A percentile compares a stretch with the other conserved stretches of the same genome.
Conservation (phyloP, 2,329 filamentous ascomycete species). For the Trichoderma sp. region DNA sequence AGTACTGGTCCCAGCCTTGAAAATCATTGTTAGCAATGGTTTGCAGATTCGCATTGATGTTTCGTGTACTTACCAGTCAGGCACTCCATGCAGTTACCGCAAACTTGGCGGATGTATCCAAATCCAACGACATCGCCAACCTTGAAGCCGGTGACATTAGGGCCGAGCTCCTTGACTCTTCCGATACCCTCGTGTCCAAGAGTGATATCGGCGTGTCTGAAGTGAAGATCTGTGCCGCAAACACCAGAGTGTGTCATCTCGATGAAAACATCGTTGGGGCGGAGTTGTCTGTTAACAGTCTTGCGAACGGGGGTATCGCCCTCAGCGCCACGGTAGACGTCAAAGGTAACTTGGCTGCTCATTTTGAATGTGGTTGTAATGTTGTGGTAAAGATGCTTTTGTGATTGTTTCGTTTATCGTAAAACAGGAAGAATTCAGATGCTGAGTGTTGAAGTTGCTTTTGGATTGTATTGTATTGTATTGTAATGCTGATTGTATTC, state of each 20-base stretch:
- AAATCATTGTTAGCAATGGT: slow-evolving; percentile 42
- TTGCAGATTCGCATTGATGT: slow-evolving; percentile 46
- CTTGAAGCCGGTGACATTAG: slow-evolving; percentile 47
- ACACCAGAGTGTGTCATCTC: slow-evolving; percentile 64
- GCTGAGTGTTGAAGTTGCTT: background rate
- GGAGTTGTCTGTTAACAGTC: slow-evolving; percentile 4
- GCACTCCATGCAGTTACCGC: slow-evolving; percentile 12
- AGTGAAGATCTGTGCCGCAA: slow-evolving; percentile 62
- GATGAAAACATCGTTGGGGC: slow-evolving; percentile 56
- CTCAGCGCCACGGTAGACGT: slow-evolving; percentile 8
- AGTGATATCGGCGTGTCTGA: slow-evolving; percentile 26
- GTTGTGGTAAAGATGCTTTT: background rate
- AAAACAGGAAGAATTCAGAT: background rate
- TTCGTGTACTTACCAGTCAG: background rate
- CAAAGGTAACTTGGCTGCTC: slow-evolving; percentile 12
- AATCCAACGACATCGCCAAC: slow-evolving; percentile 64
- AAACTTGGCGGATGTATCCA: slow-evolving; percentile 35
- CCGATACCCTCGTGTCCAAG: slow-evolving; percentile 68
- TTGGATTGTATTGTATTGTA: background rate
- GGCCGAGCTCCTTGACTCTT: slow-evolving; percentile 53
- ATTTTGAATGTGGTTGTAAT: background rate
- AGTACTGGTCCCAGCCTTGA: slow-evolving; percentile 45
- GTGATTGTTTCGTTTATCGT: background rate
- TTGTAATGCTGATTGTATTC: background rate
- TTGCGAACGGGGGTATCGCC: slow-evolving; percentile 7